Percentiles rank a stretch among this genome's conserved stretches.
Evolutionary conservation across 1,139 yeast species (phyloP).

Genomic region (Candida sp.): DNA sequence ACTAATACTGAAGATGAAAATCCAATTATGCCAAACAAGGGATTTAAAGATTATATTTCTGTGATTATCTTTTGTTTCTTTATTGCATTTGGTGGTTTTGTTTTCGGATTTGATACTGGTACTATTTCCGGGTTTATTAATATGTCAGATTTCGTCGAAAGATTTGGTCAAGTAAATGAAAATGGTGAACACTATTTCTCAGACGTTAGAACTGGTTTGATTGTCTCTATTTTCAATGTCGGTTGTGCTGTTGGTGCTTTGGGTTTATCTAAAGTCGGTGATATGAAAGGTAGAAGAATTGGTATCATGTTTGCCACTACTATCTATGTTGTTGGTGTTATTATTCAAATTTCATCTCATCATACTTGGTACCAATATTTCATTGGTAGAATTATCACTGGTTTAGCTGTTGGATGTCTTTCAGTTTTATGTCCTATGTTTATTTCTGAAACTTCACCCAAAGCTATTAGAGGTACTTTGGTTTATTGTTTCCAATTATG

Average conservation of each 20-base stretch:
- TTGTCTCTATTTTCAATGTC: conserved; percentile 62
- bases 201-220: conserved; percentile 49
- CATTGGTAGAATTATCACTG: conserved; percentile 64
- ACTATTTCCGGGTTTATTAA: conserved; percentile 68
- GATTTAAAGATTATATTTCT: conserved; percentile 25
- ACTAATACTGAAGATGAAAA: background rate
- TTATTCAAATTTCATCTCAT: conserved; percentile 40
- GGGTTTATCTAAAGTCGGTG: conserved; percentile 51
- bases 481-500: conserved; percentile 68
- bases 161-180: conserved; percentile 41
- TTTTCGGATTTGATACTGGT: conserved; percentile 76
- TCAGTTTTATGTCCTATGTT: conserved; percentile 66
- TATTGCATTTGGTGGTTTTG: conserved; percentile 63
- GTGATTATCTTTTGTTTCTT: conserved; percentile 37
- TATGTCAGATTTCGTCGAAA: conserved; percentile 46
- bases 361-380: conserved; percentile 49
- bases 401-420: conserved; percentile 68
- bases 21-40: conserved; percentile 20
- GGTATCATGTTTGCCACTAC: conserved; percentile 44
- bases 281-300: conserved; percentile 49
- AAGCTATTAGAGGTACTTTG: conserved; percentile 65
- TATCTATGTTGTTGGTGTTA: conserved; percentile 47
- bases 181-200: conserved; percentile 32
- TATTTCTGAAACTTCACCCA: conserved; percentile 72
- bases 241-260: conserved; percentile 77